Percentiles rank a stretch among this genome's conserved stretches.
phyloP scores from a whole-genome alignment of 2,329 filamentous ascomycete species.

The Neophaeococcomyces aloes region DNA sequence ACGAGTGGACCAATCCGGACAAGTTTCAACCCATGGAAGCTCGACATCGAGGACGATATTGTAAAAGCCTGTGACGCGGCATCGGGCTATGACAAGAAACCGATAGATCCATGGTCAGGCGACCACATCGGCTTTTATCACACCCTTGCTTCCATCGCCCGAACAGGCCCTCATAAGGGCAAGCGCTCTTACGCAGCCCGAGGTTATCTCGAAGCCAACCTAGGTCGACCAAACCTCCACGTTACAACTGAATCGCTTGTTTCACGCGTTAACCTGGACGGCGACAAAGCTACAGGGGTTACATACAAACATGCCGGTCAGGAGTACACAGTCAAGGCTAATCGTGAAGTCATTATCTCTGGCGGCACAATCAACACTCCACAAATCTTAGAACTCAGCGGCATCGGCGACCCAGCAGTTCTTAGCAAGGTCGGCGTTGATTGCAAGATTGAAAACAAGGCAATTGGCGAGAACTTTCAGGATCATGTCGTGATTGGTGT shows the following conservation, averaged over 20 bases:
- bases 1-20: conserved; percentile 29
- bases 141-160: conserved; percentile 14
- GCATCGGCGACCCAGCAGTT: conserved; percentile 42
- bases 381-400: conserved; percentile 51
- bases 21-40: conserved; percentile 18
- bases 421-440: conserved; percentile 35
- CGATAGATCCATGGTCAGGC: conserved; percentile 17
- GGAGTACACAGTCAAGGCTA: conserved; percentile 27
- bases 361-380: conserved; percentile 49
- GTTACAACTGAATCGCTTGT: conserved; percentile 40
- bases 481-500: conserved; percentile 31
- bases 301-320: conserved; percentile 31
- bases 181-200: conserved; percentile 33
- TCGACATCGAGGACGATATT: conserved; percentile 18
- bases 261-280: conserved; percentile 36
- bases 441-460: conserved; percentile 34
- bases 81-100: conserved; percentile 15
- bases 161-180: conserved; percentile 19
- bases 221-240: conserved; percentile 35
- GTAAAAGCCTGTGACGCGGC: conserved; percentile 16
- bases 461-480: conserved; percentile 42
- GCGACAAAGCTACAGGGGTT: conserved; percentile 32
- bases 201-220: conserved; percentile 32
- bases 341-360: conserved; percentile 47
- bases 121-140: conserved; percentile 20